phyloP scores from a whole-genome alignment of 2,329 filamentous ascomycete species.

The Colletotrichum sp. region DNA sequence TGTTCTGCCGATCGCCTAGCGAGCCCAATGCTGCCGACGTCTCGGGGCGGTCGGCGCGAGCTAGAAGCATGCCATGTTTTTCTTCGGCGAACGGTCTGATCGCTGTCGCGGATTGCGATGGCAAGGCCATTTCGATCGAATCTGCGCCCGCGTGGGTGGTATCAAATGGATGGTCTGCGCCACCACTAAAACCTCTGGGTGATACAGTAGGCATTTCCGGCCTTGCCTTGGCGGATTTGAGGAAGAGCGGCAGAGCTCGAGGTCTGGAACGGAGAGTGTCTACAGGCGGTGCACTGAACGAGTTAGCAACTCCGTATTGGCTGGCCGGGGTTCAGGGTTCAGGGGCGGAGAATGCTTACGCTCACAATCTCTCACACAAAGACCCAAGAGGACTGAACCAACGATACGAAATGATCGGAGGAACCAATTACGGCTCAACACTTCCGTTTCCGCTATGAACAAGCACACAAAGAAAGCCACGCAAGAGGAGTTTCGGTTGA shows the following conservation, averaged over 20 bases:
- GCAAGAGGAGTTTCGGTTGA: background rate
- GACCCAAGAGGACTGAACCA: background rate
- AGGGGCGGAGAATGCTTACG: background rate
- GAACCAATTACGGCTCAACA: background rate
- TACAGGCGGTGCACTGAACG: background rate
- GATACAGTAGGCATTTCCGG: background rate
- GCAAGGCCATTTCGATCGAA: background rate
- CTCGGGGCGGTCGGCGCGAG: background rate
- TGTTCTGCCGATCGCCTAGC: background rate
- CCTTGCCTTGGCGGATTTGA: background rate
- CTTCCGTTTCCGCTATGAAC: background rate
- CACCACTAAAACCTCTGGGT: background rate
- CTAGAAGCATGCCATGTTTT: background rate
- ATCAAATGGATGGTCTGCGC: background rate
- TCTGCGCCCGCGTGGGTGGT: background rate
- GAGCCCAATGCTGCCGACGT: background rate
- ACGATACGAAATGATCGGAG: background rate
- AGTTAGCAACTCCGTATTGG: background rate
- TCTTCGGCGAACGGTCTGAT: background rate
- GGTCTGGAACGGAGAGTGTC: background rate
- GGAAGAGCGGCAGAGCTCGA: background rate
- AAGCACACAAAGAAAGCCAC: background rate
- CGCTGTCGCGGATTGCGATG: background rate
- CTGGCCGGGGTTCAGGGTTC: background rate
- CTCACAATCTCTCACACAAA: background rate